These are phyloP conservation scores for Phytophthora crassamura DNA, from an alignment of 352 stramenopile species.

Conservation along the genomic window DNA sequence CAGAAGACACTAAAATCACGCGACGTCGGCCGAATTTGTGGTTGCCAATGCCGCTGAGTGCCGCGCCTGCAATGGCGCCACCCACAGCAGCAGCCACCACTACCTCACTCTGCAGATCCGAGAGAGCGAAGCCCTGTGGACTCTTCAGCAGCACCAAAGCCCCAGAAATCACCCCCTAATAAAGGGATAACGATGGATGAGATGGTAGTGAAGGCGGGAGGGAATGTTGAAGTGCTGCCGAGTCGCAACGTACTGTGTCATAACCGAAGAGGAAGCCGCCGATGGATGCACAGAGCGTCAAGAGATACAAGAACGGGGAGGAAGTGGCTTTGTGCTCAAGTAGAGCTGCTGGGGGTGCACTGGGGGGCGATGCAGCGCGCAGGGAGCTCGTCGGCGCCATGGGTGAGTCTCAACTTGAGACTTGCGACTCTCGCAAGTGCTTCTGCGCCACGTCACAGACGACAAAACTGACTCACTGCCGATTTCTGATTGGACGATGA, in stretches of 20 bases:
- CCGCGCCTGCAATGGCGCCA: constrained; percentile 71
- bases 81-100: constrained; percentile 78
- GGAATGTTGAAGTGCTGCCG: constrained; percentile 32
- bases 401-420: constrained; percentile 23
- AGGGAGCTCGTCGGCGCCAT: constrained; percentile 10
- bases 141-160: constrained; percentile 76
- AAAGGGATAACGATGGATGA: constrained; percentile 8
- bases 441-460: constrained; percentile 22
- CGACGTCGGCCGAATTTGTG: constrained; percentile 63
- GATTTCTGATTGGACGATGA: constrained; percentile 24
- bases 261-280: constrained; percentile 88
- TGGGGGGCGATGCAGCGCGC: neutral
- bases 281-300: constrained; percentile 76
- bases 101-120: constrained; percentile 62
- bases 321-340: neutral
- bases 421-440: too few species aligned
- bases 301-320: constrained; percentile 58
- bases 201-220: neutral
- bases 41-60: constrained; percentile 65
- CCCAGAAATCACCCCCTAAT: constrained; percentile 77
- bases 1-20: constrained; percentile 71
- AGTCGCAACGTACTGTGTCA: constrained; percentile 55
- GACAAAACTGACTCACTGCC: constrained; percentile 27
- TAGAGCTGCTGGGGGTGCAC: constrained; percentile 2
- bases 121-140: constrained; percentile 64